phyloP scores from a whole-genome alignment of 2,329 filamentous ascomycete genomes.

The Eutypella sp. region DNA sequence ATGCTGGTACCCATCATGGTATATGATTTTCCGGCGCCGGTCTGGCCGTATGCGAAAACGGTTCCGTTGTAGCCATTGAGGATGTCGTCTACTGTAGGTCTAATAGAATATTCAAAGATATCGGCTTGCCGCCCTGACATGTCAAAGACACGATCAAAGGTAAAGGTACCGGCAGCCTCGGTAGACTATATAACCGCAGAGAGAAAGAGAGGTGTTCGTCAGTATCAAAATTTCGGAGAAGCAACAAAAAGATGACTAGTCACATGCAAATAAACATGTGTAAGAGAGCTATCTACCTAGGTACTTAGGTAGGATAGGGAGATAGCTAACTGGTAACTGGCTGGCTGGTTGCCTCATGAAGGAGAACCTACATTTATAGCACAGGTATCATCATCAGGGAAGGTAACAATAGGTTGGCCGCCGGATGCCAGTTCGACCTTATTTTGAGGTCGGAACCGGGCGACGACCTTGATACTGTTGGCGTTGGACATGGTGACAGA shows the following conservation, averaged over 20 bases:
- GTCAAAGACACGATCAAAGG: slow-evolving; percentile 95
- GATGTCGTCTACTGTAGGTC: slow-evolving; percentile 93
- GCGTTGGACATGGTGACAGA: slow-evolving; percentile 49
- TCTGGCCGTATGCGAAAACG: slow-evolving; percentile 97
- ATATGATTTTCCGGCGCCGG: slow-evolving; percentile 96
- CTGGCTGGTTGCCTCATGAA: no score
- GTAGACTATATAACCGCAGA: slow-evolving; percentile 63
- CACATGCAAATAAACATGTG: no score
- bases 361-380: slow-evolving; percentile 67
- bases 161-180: slow-evolving; percentile 81
- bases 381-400: slow-evolving; percentile 86
- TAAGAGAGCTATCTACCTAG: no score
- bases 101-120: slow-evolving; percentile 97
- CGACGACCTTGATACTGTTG: slow-evolving; percentile 81
- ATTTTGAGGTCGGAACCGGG: slow-evolving; percentile 96
- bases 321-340: no score
- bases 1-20: slow-evolving; percentile 99
- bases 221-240: slow-evolving; percentile 16
- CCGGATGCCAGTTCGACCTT: slow-evolving; percentile 85
- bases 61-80: slow-evolving; percentile 99
- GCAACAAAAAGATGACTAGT: no score
- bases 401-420: slow-evolving; percentile 86
- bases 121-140: slow-evolving; percentile 87
- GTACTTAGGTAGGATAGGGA: no score
- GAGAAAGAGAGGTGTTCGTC: slow-evolving; percentile 11